Evolutionary conservation across 805 yeast species (phyloP), one percentile per base, ranked within the genome.

Genomic region (Ogataea populi-albae): DNA sequence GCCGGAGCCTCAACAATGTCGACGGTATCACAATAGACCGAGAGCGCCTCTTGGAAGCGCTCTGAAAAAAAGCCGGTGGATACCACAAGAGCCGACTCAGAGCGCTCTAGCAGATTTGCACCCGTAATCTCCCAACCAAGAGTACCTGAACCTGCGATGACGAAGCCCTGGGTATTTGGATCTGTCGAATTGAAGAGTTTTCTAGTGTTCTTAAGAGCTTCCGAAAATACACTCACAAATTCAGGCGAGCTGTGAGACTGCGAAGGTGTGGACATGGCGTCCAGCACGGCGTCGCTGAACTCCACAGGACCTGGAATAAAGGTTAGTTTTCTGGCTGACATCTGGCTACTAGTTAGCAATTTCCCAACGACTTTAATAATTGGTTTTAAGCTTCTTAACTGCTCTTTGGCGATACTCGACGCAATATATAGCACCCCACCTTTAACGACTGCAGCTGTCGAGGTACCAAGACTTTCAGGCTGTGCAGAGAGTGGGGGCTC

Each of bases 101-200:
- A 80, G 2, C 73, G 68, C 12, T 65, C 53, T 35, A 86, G 54
- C 47, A 88, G 69, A 64, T 91, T 89, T 22, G 95, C 73, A 17
- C 82, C 95, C 26, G 77, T 81, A 43, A 89, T 67, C 55, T 89
- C 98, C 96, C 96, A 89, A 23, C 98, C 98, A 26, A 89, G 71
- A 15, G 97, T 87, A 39, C 98, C 98, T 2, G 95, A 82, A 27
- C 97, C 98, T 3, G 93, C 73, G 38, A 91, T 57, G 11, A 91
- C 85, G 41, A 85, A 71, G 6, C 89, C 86, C 65, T 86, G 96
- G 23, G 93, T 75, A n/a, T 63, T 57, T 10, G 75, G 60, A 50
- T 73, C 77, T 18, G 77, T 65, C 19, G 91, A 79, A 55, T 80
- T 74, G 73, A 89, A 89, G 47, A 91, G 62, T 47, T 68, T 71